Evolutionary conservation across 129 eudicot species (phyloP).

Genomic region (Flaveria trinervia): DNA sequence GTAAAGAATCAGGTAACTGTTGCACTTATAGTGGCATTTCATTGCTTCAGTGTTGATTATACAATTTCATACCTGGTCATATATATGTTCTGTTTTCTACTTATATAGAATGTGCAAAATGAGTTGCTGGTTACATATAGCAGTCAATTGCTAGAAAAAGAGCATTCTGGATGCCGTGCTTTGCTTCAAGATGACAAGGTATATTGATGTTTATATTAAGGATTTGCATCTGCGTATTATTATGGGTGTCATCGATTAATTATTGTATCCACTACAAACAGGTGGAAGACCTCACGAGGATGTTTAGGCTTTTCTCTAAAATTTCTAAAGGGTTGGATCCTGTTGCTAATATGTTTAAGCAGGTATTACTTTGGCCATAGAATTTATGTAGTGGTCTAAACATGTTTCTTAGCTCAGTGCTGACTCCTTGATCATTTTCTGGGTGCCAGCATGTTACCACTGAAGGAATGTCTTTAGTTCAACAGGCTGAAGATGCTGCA

Average conservation of each 20-base stretch:
- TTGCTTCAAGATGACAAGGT: constrained; percentile 87
- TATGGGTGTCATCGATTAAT: background rate
- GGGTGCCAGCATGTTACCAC: constrained; percentile 65
- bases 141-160: constrained; percentile 78
- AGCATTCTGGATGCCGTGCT: constrained; percentile 77
- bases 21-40: background rate
- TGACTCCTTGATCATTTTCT: constrained; percentile 6
- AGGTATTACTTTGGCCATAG: constrained; percentile 39
- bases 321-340: constrained; percentile 74
- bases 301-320: constrained; percentile 71
- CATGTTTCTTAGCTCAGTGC: background rate
- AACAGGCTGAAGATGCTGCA: constrained; percentile 88
- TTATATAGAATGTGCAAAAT: constrained; percentile 64
- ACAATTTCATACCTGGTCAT: background rate
- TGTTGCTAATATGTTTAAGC: constrained; percentile 69
- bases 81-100: background rate
- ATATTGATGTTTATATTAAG: constrained; percentile 15
- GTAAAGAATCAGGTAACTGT: background rate
- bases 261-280: constrained; percentile 26
- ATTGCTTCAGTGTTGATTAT: background rate
- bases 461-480: constrained; percentile 74
- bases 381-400: background rate
- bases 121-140: constrained; percentile 59
- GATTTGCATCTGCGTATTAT: background rate
- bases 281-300: constrained; percentile 83